These are phyloP conservation scores for Talaromyces pinophilus DNA, from an alignment of 2,329 filamentous ascomycete species.

Conservation along the genomic window DNA sequence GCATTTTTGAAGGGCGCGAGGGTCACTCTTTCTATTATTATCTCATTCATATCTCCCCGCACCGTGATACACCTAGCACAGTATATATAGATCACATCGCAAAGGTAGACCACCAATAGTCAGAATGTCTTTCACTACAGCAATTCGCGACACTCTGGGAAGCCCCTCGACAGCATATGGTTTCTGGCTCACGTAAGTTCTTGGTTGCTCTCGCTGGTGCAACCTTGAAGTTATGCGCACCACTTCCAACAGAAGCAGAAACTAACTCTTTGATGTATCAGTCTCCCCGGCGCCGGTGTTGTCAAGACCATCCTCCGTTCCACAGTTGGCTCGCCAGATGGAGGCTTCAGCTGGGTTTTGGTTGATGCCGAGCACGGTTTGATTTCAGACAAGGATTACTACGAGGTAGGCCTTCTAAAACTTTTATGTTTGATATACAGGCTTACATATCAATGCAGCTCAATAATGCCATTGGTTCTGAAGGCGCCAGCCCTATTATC, in stretches of 20 bases:
- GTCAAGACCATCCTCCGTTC: slow-evolving; percentile 23
- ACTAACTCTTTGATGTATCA: slow-evolving; percentile 4
- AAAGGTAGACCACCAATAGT: neutral
- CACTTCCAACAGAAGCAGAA: neutral
- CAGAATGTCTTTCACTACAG: slow-evolving; percentile 22
- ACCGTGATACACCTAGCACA: neutral
- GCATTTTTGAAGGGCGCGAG: neutral
- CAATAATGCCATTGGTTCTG: slow-evolving; percentile 50
- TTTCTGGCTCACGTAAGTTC: slow-evolving; percentile 23
- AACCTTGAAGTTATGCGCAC: neutral
- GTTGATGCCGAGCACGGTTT: slow-evolving; percentile 23
- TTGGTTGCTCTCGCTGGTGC: neutral
- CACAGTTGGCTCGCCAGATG: slow-evolving; percentile 9
- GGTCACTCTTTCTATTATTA: neutral
- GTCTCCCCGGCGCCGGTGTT: slow-evolving; percentile 18
- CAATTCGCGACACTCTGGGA: slow-evolving; percentile 16
- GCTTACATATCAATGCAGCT: slow-evolving; percentile 29
- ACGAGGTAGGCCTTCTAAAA: slow-evolving; percentile 7
- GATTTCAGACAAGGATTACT: slow-evolving; percentile 22
- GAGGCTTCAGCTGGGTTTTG: slow-evolving; percentile 22
- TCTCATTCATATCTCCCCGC: neutral
- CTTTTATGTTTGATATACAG: no score
- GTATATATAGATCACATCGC: neutral
- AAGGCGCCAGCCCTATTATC: slow-evolving; percentile 48
- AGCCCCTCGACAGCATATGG: slow-evolving; percentile 19